A percentile compares a stretch with the other conserved stretches of the same genome.
These are phyloP conservation scores for Gaillardinia entomophila DNA, from an alignment of 805 yeast species.

Conservation along the genomic window DNA sequence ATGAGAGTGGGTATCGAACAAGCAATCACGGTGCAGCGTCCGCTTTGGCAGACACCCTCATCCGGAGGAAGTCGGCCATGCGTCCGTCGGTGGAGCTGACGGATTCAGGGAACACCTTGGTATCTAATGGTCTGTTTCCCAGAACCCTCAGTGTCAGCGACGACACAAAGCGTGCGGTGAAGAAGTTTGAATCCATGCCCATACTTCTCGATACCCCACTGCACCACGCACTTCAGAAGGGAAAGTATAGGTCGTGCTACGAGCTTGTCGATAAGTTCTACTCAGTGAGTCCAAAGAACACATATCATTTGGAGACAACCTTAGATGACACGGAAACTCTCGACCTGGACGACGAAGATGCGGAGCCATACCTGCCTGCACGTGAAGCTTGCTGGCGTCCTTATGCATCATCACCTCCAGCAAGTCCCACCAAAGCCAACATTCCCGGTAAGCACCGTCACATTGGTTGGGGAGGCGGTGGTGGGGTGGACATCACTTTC, in stretches of 20 bases:
- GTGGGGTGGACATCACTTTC: slow-evolving; percentile 11
- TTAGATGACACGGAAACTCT: slow-evolving; percentile 5
- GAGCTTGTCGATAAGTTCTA: slow-evolving; percentile 30
- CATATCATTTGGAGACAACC: slow-evolving; percentile 26
- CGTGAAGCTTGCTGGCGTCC: no score
- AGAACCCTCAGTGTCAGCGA: slow-evolving; percentile 1
- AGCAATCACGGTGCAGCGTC: slow-evolving; percentile 7
- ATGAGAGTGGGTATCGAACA: slow-evolving; percentile 6
- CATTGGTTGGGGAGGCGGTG: slow-evolving; percentile 24
- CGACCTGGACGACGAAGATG: slow-evolving; percentile 3
- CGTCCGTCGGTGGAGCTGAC: slow-evolving; percentile 8
- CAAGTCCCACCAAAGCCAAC: not conserved
- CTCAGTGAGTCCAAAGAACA: slow-evolving; percentile 37
- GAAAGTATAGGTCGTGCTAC: slow-evolving; percentile 14
- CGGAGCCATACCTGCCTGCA: not conserved
- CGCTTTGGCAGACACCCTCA: slow-evolving; percentile 5
- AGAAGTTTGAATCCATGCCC: no score
- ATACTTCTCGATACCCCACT: not conserved
- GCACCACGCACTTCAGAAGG: not conserved
- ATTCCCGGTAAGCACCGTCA: slow-evolving; percentile 8
- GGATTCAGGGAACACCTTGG: slow-evolving; percentile 10
- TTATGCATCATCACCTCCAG: no score
- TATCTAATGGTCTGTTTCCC: slow-evolving; percentile 7
- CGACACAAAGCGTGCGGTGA: slow-evolving; percentile 1
- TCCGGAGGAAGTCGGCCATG: slow-evolving; percentile 2